Evolutionary conservation across 2,329 filamentous ascomycete genomes (phyloP).

Genomic region (Colletotrichum eleusines): DNA sequence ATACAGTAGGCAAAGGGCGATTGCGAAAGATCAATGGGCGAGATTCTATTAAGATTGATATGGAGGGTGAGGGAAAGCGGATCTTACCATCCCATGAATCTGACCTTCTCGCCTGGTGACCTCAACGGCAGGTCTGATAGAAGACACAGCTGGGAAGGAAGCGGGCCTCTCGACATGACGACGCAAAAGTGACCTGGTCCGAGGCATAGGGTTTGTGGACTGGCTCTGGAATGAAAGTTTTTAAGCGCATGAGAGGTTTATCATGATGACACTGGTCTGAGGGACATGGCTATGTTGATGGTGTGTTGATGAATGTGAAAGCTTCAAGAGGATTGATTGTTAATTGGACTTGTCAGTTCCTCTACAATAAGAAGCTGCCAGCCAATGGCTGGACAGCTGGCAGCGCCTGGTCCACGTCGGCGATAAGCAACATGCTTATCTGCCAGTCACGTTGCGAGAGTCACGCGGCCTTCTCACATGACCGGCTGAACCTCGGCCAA

Average conservation of each 20-base stretch:
- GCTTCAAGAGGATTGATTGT: too few species aligned
- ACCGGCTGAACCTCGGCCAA: slow-evolving; percentile 34
- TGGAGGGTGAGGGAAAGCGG: slow-evolving; percentile 10
- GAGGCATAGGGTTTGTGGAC: background rate
- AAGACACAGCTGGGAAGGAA: slow-evolving; percentile 74
- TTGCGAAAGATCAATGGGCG: background rate
- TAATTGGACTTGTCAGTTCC: background rate
- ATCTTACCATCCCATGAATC: slow-evolving; percentile 88
- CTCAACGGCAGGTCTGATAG: slow-evolving; percentile 69
- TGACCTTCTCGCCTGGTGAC: slow-evolving; percentile 79
- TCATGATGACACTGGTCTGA: background rate
- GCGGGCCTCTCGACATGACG: slow-evolving; percentile 68
- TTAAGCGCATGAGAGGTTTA: too few species aligned
- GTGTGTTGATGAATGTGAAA: background rate
- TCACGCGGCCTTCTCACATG: slow-evolving; percentile 38
- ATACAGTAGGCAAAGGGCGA: background rate
- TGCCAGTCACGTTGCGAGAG: background rate
- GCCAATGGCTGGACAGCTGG: background rate
- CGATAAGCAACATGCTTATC: slow-evolving; percentile 18
- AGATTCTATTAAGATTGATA: slow-evolving; percentile 7
- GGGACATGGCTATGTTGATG: background rate
- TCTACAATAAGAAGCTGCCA: background rate
- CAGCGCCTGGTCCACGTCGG: background rate
- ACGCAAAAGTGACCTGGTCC: background rate
- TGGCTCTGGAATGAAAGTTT: too few species aligned